Evolutionary conservation across 2,329 filamentous ascomycete species (phyloP).

Genomic region (Chalaropsis thielavioides): DNA sequence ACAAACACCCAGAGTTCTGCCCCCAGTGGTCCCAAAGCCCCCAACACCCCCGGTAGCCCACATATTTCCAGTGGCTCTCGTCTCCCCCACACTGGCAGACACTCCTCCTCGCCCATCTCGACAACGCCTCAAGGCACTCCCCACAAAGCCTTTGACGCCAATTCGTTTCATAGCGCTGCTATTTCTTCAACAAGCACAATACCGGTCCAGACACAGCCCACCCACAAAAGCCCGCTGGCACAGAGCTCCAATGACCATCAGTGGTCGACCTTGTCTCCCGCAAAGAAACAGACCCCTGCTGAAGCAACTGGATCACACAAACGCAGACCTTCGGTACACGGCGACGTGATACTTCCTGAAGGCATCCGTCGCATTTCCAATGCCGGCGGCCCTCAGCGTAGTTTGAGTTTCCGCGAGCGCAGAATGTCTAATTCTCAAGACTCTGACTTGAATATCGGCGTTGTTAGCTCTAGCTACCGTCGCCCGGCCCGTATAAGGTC

Average conservation of each 20-base stretch:
- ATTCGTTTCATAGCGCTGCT: background rate
- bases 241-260: conserved; percentile 4
- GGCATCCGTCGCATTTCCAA: background rate
- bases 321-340: conserved; percentile 11
- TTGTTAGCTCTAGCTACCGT: conserved; percentile 11
- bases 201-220: conserved; percentile 7
- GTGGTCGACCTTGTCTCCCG: background rate
- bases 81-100: conserved; percentile 7
- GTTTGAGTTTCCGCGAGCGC: conserved; percentile 12
- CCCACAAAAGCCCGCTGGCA: conserved; percentile 6
- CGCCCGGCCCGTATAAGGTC: background rate
- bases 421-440: conserved; percentile 7
- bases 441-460: background rate
- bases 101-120: conserved; percentile 3
- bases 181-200: background rate
- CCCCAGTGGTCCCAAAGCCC: background rate
- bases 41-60: background rate
- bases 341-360: conserved; percentile 11
- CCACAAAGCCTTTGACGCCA: background rate
- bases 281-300: background rate
- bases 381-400: conserved; percentile 4
- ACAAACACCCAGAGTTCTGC: conserved; percentile 13
- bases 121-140: conserved; percentile 12
- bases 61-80: conserved; percentile 4
- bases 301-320: conserved; percentile 12